Conservation (phyloP, 176 grass and related monocot species). For the Pontederia paniculata region DNA sequence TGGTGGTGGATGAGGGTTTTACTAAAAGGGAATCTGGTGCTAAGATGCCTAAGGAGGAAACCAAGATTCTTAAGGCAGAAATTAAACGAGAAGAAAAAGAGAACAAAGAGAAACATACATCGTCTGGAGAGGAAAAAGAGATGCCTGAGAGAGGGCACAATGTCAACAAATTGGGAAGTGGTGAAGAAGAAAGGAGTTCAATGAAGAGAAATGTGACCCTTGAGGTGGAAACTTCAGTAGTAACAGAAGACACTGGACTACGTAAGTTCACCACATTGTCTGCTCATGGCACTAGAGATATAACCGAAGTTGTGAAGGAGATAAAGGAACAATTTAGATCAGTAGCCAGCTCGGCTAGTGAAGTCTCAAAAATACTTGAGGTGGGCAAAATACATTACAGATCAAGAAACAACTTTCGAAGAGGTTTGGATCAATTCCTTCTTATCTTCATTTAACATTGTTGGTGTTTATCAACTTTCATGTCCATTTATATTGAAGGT, state of each 20-base stretch:
- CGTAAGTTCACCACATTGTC: slow-evolving; percentile 7
- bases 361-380: slow-evolving; percentile 70
- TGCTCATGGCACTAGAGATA: slow-evolving; percentile 40
- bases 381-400: slow-evolving; percentile 43
- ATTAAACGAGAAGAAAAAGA: neutral
- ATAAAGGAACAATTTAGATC: slow-evolving; percentile 79
- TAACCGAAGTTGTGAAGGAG: slow-evolving; percentile 50
- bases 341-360: slow-evolving; percentile 37
- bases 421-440: slow-evolving; percentile 49
- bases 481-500: too few species aligned
- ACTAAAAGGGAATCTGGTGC: neutral
- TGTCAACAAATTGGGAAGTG: slow-evolving; percentile 24
- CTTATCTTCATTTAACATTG: slow-evolving; percentile 6
- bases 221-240: slow-evolving; percentile 30
- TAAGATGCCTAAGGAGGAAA: neutral
- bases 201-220: slow-evolving; percentile 27
- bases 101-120: slow-evolving; percentile 29
- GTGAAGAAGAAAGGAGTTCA: slow-evolving; percentile 3
- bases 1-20: slow-evolving; percentile 18
- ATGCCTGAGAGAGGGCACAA: neutral
- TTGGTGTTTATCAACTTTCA: neutral
- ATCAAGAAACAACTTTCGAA: slow-evolving; percentile 34
- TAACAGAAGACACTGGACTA: slow-evolving; percentile 20
- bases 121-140: slow-evolving; percentile 1
- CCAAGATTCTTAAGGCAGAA: neutral